Evolutionary conservation across 257 asterid species (phyloP).

Genomic region (Solanum pennellii): DNA sequence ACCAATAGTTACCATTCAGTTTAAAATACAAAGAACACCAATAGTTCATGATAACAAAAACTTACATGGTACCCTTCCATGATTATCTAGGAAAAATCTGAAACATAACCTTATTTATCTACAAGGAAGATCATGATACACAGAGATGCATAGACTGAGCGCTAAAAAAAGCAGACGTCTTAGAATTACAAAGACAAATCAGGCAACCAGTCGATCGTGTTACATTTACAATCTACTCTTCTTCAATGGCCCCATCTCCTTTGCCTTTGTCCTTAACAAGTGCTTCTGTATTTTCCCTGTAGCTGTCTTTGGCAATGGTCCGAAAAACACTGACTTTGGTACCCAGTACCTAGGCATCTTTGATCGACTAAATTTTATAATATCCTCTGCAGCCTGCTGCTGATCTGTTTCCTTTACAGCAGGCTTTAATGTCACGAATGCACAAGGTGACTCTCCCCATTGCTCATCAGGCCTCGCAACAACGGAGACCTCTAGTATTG

Average conservation of each 20-base stretch:
- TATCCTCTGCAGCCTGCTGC: constrained; percentile 42
- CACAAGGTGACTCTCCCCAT: constrained; percentile 98
- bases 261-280: constrained; percentile 69
- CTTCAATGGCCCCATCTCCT: constrained; percentile 78
- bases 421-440: constrained; percentile 70
- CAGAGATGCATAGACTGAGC: not conserved
- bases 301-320: constrained; percentile 91
- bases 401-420: constrained; percentile 26
- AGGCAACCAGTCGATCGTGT: not conserved
- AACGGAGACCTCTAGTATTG: constrained; percentile 68
- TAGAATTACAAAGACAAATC: not conserved
- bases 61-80: not conserved
- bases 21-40: not conserved
- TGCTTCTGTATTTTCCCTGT: constrained; percentile 97
- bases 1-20: not conserved
- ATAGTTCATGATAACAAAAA: not conserved
- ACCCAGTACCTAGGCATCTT: constrained; percentile 88
- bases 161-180: not conserved
- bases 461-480: constrained; percentile 81
- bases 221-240: constrained; percentile 43
- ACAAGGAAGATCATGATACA: not conserved
- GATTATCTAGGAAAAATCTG: not conserved
- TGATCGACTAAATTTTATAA: constrained; percentile 62
- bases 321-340: constrained; percentile 73
- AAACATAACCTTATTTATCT: not conserved